Evolutionary conservation across 768 basidiomycete genomes (phyloP), one percentile per base, ranked within the genome.

Genomic region (Macrocybe gigantea): DNA sequence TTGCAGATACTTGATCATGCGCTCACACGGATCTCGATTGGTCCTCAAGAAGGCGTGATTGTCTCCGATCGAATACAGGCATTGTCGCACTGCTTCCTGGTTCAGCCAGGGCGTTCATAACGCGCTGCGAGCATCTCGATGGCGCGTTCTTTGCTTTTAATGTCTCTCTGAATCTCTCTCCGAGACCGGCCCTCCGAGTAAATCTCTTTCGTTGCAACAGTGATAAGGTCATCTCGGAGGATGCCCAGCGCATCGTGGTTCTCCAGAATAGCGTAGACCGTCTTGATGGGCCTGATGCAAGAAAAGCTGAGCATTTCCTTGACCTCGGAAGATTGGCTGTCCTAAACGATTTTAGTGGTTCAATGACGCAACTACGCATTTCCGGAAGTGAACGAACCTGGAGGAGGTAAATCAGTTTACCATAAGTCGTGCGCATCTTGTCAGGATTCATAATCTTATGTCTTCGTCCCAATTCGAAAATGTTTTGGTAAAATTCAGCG

Each of bases 391-490:
- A 35, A 58, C 71, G 54, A 52, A 85, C 87, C 77, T 90, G 87
- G 33, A 91, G 74, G 47, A 92, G 68, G 63, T 91, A 92, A 33
- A 91, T 82, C 50, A 92, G 67, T 59, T 92, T 92, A 7, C 90
- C 90, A 51, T 93, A 93, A 6, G 87, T 92, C 30, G 85, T 82
- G 22, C 90, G 77, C 89, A 92, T 91, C 56, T 91, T 91, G 60
- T 92, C 90, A 0, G 90, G 90, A 56, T 92, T 93, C 87, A 88
- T 90, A 59, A 93, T 92, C 63, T 92, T 92, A 60, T 91, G 87
- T 49, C 89, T 75, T 43, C 88, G 72, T 13, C 90, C 88, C 15
- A 92, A 75, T 65, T 92, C 89, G 53, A 92, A 92, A 22, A 91
- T 74, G 10, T 72, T 65, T 57, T 89, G 87, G 58, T 85, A 93